Percentiles rank a stretch among this genome's conserved stretches.
Conservation (phyloP, 23 red algal species). For the Chondrus crispus region DNA sequence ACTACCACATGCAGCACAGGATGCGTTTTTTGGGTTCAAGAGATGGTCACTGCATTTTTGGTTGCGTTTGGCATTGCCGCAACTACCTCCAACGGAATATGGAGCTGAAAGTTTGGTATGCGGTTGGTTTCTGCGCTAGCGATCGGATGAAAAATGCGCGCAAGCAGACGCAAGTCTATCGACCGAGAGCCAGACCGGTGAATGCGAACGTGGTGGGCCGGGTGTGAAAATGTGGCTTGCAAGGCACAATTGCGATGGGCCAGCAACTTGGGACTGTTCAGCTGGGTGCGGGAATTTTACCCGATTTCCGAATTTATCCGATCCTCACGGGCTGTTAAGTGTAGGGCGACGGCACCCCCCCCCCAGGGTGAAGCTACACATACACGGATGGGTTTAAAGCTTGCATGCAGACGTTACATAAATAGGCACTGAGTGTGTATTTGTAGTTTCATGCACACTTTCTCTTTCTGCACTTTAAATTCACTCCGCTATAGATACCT, state of each 20-base stretch:
- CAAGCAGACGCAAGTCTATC: neutral
- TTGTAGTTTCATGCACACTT: too few species aligned
- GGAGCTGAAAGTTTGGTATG: neutral
- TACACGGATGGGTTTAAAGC: too few species aligned
- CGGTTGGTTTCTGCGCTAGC: neutral
- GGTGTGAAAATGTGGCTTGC: neutral
- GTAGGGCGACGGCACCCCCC: too few species aligned
- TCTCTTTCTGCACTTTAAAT: too few species aligned
- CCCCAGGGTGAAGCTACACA: too few species aligned
- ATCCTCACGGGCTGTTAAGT: neutral
- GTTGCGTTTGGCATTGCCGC: neutral
- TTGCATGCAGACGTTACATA: too few species aligned
- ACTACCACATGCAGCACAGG: neutral
- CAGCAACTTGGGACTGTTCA: neutral
- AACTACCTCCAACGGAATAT: neutral
- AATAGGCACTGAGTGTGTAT: too few species aligned
- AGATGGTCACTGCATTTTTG: neutral
- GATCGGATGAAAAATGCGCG: neutral
- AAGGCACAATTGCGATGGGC: neutral
- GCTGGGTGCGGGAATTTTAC: neutral
- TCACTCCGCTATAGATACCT: too few species aligned
- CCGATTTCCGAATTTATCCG: neutral
- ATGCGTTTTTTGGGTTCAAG: neutral
- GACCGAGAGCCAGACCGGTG: neutral
- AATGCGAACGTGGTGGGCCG: neutral